phyloP scores from a whole-genome alignment of 208 protist genomes.

The Acanthamoeba castellanii region DNA sequence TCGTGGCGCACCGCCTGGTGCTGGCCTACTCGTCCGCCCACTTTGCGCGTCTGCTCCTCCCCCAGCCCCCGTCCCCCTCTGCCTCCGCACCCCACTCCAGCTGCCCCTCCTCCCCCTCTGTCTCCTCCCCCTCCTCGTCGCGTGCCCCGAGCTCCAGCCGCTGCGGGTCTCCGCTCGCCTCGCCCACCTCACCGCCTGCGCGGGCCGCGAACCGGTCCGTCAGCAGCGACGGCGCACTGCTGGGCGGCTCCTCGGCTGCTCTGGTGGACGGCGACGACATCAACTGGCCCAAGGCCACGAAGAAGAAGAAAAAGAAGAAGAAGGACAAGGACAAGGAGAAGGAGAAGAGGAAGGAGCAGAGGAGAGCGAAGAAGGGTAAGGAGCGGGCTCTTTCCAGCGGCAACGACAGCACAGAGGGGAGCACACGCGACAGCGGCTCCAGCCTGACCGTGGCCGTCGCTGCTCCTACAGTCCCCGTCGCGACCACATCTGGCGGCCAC shows the following conservation, averaged over 20 bases:
- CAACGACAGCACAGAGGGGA: background rate
- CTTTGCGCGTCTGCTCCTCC: background rate
- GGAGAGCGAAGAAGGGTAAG: background rate
- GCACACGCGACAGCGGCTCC: background rate
- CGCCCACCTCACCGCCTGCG: too few species aligned
- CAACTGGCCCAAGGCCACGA: background rate
- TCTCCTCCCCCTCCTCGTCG: background rate
- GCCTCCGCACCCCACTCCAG: too few species aligned
- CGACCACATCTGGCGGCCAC: too few species aligned
- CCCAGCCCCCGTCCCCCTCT: background rate
- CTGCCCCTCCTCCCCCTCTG: too few species aligned
- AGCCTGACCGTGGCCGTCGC: background rate
- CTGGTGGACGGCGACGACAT: background rate
- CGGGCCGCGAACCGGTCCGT: too few species aligned
- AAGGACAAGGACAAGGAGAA: background rate
- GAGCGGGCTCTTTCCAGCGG: background rate
- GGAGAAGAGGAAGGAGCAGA: background rate
- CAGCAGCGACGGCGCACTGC: background rate
- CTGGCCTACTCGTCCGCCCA: slow-evolving; percentile 44
- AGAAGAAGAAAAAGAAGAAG: background rate
- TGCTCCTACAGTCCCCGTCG: too few species aligned
- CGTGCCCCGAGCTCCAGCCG: background rate
- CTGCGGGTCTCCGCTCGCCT: background rate
- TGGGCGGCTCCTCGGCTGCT: background rate
- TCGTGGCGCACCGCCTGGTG: background rate